These are phyloP conservation scores for Zygoascus bituminiphila DNA, from an alignment of 805 yeast species.

Conservation along the genomic window DNA sequence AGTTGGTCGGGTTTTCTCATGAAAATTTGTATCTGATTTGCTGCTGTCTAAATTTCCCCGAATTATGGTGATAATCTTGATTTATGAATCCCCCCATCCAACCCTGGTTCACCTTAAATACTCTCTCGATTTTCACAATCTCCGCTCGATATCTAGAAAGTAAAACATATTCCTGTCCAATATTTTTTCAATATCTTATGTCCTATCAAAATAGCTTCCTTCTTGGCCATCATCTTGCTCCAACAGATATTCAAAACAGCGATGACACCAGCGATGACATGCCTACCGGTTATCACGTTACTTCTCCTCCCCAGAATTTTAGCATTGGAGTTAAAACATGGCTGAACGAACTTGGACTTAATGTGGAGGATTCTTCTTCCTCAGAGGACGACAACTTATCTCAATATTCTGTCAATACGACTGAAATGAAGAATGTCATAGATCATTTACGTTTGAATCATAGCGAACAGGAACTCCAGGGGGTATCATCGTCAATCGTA, in stretches of 20 bases:
- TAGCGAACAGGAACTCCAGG: background rate
- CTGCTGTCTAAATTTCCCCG: no score
- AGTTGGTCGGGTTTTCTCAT: background rate
- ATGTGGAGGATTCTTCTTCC: background rate
- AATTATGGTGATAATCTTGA: no score
- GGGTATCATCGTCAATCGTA: background rate
- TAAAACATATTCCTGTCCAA: no score
- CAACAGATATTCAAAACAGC: no score
- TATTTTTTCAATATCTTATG: no score
- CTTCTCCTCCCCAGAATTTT: background rate
- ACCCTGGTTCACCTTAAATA: no score
- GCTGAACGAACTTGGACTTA: background rate
- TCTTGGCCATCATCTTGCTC: no score
- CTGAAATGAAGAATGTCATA: background rate
- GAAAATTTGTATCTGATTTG: no score
- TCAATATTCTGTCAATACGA: background rate
- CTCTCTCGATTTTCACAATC: no score
- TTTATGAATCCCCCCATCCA: no score
- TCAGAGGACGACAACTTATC: background rate
- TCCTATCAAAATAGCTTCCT: no score
- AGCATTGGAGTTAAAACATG: background rate
- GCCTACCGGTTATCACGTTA: background rate
- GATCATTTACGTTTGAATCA: background rate
- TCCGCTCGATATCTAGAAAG: no score
- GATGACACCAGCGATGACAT: background rate